Evolutionary conservation across 2,329 filamentous ascomycete species (phyloP).

Genomic region (Elsinoe perseae): DNA sequence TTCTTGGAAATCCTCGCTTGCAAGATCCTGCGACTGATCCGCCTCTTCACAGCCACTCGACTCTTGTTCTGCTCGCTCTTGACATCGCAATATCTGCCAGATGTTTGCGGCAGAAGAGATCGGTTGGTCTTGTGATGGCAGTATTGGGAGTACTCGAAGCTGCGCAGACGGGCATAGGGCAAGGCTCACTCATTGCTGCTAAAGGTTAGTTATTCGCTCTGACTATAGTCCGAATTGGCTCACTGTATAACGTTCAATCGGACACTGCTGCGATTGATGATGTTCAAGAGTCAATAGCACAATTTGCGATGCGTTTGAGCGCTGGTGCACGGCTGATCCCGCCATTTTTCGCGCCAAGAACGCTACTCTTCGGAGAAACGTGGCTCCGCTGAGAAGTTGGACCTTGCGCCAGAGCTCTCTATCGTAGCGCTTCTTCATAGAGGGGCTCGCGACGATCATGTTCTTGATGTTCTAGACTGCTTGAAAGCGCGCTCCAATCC

Average conservation of each 20-base stretch:
- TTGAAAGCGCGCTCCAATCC: too few relatives aligned
- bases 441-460: too few relatives aligned
- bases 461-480: too few relatives aligned
- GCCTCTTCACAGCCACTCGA: background rate
- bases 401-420: too few relatives aligned
- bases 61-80: background rate
- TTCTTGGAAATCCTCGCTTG: background rate
- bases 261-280: slow-evolving; percentile 13
- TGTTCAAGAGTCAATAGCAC: slow-evolving; percentile 6
- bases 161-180: background rate
- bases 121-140: background rate
- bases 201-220: slow-evolving; percentile 23
- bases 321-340: slow-evolving; percentile 15
- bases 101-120: background rate
- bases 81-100: too few relatives aligned
- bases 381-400: background rate
- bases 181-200: slow-evolving; percentile 54
- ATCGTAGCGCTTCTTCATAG: too few relatives aligned
- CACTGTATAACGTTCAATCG: slow-evolving; percentile 21
- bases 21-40: background rate
- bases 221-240: slow-evolving; percentile 2
- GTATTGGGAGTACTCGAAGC: background rate
- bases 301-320: slow-evolving; percentile 15
- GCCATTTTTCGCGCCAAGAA: background rate
- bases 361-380: background rate